A percentile compares a stretch with the other conserved stretches of the same genome.
These are phyloP conservation scores for Vanrija humicola DNA, from an alignment of 1,284 basidiomycete genomes.

Conservation along the genomic window DNA sequence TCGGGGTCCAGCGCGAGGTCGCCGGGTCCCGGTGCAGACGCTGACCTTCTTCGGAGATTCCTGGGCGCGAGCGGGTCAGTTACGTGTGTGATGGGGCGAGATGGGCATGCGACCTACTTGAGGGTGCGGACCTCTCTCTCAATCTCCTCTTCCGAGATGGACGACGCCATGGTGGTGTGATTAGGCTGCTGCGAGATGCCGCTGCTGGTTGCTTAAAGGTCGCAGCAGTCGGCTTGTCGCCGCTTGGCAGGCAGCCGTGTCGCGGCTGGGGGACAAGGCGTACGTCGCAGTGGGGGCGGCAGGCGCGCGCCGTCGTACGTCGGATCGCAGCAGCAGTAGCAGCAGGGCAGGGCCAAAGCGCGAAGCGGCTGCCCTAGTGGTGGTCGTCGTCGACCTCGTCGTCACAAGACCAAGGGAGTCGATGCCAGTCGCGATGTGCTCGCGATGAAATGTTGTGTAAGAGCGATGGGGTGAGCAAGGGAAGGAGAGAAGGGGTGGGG, in stretches of 20 bases:
- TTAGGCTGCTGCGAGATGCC: background rate
- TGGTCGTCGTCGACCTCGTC: too few relatives aligned
- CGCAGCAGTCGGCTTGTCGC: too few relatives aligned
- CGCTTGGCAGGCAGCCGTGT: too few relatives aligned
- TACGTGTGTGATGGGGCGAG: background rate
- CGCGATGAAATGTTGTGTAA: too few relatives aligned
- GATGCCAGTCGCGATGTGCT: too few relatives aligned
- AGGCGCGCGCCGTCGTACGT: too few relatives aligned
- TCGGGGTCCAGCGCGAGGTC: constrained; percentile 79
- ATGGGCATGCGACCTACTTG: constrained; percentile 37
- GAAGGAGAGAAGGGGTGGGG: background rate
- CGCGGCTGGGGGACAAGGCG: background rate
- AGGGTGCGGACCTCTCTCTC: constrained; percentile 80
- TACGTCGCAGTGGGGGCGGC: too few relatives aligned
- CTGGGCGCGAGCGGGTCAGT: constrained; percentile 35
- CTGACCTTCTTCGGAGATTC: constrained; percentile 74
- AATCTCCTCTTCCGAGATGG: constrained; percentile 67
- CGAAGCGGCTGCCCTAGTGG: too few relatives aligned
- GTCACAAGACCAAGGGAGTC: too few relatives aligned
- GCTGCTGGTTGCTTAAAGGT: constrained; percentile 1
- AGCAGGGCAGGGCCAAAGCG: too few relatives aligned
- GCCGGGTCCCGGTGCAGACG: constrained; percentile 65
- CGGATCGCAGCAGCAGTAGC: too few relatives aligned
- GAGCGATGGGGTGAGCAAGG: background rate
- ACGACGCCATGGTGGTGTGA: constrained; percentile 11